Evolutionary conservation across 768 basidiomycete species (phyloP).

Genomic region (Agrocybe chaxingu): DNA sequence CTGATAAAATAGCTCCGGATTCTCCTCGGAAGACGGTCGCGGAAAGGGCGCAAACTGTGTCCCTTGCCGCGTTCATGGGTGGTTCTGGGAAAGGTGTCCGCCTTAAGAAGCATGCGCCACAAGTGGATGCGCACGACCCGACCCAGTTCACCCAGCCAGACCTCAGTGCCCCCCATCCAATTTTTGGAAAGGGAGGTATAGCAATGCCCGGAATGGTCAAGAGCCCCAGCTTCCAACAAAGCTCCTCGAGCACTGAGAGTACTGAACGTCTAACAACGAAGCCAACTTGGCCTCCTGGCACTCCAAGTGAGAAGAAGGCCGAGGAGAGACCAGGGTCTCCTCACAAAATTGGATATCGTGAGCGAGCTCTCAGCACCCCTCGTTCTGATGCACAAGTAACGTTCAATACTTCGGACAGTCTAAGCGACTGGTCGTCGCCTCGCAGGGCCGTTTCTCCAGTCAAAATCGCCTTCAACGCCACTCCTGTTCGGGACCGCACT

Average conservation of each 20-base stretch:
- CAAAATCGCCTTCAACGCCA: slow-evolving; percentile 11
- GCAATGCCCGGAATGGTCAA: slow-evolving; percentile 72
- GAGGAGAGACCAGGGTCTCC: slow-evolving; percentile 35
- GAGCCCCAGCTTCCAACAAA: slow-evolving; percentile 12
- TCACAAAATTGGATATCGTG: slow-evolving; percentile 38
- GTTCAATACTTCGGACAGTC: slow-evolving; percentile 12
- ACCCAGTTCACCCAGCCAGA: slow-evolving; percentile 64
- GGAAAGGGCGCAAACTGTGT: slow-evolving; percentile 49
- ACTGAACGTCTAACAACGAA: slow-evolving; percentile 15
- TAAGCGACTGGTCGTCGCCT: slow-evolving; percentile 16
- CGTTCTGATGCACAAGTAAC: slow-evolving; percentile 11
- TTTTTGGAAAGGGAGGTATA: slow-evolving; percentile 72
- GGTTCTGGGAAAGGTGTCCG: slow-evolving; percentile 73
- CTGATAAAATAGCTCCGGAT: slow-evolving; percentile 14
- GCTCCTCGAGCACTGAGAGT: slow-evolving; percentile 7
- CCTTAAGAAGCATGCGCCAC: slow-evolving; percentile 69
- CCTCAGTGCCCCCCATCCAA: slow-evolving; percentile 60
- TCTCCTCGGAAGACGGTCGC: slow-evolving; percentile 17
- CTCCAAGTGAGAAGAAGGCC: slow-evolving; percentile 23
- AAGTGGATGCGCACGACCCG: slow-evolving; percentile 62
- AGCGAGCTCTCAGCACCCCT: slow-evolving; percentile 52
- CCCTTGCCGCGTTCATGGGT: slow-evolving; percentile 80
- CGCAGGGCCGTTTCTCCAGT: slow-evolving; percentile 8
- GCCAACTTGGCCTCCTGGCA: slow-evolving; percentile 20
- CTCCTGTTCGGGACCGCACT: slow-evolving; percentile 19